phyloP scores from a whole-genome alignment of 2,329 filamentous ascomycete species.

The Colletotrichum cuscutae region DNA sequence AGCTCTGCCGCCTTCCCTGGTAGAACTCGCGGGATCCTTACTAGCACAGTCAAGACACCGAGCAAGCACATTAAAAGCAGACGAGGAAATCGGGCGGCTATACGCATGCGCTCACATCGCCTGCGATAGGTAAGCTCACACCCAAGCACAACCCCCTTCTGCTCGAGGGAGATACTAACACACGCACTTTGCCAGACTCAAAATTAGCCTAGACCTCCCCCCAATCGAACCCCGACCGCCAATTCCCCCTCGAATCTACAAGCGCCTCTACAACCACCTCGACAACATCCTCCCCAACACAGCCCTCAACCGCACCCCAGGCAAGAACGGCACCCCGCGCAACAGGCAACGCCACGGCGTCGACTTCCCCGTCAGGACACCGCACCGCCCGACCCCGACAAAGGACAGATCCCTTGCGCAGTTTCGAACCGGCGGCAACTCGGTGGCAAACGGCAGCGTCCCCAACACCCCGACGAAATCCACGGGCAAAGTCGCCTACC shows the following conservation, averaged over 20 bases:
- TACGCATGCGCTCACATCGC: constrained; percentile 91
- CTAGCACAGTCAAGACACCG: constrained; percentile 83
- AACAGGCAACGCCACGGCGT: constrained; percentile 43
- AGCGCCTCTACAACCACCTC: constrained; percentile 83
- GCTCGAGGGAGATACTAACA: not conserved
- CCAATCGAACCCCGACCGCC: constrained; percentile 80
- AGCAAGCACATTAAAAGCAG: constrained; percentile 80
- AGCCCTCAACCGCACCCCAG: constrained; percentile 45
- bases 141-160: not conserved
- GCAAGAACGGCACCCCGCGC: constrained; percentile 42
- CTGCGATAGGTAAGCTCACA: constrained; percentile 76
- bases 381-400: constrained; percentile 52
- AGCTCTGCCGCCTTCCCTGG: constrained; percentile 73
- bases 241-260: constrained; percentile 83
- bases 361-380: constrained; percentile 38
- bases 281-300: constrained; percentile 73
- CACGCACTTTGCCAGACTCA: constrained; percentile 65
- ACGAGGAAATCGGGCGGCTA: constrained; percentile 86
- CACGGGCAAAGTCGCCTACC: constrained; percentile 42
- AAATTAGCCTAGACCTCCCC: constrained; percentile 80
- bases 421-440: constrained; percentile 51
- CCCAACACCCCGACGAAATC: constrained; percentile 52
- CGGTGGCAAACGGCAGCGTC: not conserved
- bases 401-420: constrained; percentile 56
- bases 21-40: constrained; percentile 77